Base-by-base conservation (phyloP, 2,329 filamentous ascomycete species). In the Aureobasidium sp. region DNA sequence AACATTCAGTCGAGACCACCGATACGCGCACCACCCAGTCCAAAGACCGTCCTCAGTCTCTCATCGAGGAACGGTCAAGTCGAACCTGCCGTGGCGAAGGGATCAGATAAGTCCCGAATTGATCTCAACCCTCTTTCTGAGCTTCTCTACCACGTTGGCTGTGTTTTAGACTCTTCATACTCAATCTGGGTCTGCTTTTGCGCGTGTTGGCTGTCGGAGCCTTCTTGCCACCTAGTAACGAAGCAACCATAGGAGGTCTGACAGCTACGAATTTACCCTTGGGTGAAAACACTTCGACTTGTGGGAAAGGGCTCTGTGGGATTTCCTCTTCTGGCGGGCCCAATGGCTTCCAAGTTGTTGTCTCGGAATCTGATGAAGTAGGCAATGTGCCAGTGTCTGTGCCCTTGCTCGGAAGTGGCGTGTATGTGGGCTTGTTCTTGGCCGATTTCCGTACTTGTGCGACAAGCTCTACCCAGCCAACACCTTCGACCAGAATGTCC, bases 401-500 rank as follows among this genome's bases (percentile, higher is more conserved):
- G 41, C 2, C 9, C 36, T 51, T 7, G 44, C 31, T 37, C 5
- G 20, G n/a, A 14, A 9, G 44, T 7, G n/a, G 5, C 9, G 27
- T 20, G 14, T 17, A 25, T 2, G 39, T 14, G 17, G 51, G 47
- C 3, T 42, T 61, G 36, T 48, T 52, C 49, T 61, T 48, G n/a
- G 55, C 57, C 22, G 65, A 63, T 29, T 69, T 70, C 1, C 93
- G 84, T 11, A 95, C 84, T 75, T 99, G 93, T 3, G 87, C 87
- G 0, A 86, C 87, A 44, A 99, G 74, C 75, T 99, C 94, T 2
- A 99, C 82, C 89, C 95, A 99, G 8, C 94, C 94, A 29, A 91
- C 87, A 1, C 94, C 91, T 73, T 97, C 93, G 55, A 99, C 86
- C 15, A 99, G 78, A 27, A 99, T 85, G 71, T 99, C 95, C 0